Evolutionary conservation across 225 moss, liverwort and hornwort species (phyloP), one percentile per base, ranked within the genome.

Genomic region (Physcomitrellopsis africana): DNA sequence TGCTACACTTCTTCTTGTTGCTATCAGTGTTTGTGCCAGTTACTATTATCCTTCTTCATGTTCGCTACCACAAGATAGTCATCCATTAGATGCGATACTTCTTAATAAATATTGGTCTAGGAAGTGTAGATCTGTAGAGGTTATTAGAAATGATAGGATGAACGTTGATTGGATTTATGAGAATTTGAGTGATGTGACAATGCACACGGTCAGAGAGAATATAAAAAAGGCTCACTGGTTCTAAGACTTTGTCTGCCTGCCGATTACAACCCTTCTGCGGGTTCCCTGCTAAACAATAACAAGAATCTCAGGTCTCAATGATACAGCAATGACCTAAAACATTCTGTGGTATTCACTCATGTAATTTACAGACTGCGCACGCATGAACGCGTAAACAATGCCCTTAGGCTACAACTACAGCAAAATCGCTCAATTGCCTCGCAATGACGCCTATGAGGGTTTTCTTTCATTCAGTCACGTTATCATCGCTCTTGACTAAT

Each of bases 301-400:
- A 72, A 72, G 55, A 69, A 68, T 54, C 48, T 42, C 27, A 67
- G 51, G 48, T 16, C 26, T 18, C 56, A 53, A 54, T 37, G 4
- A 37, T n/a, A 9, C 14, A 26, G 3, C 18, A 19, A 51, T 47
- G 67, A 23, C 68, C 59, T 48, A 65, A 63, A 59, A 53, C 62
- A 60, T 63, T 73, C 48, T 57, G 70, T 55, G 73, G 52, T 75
- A 68, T 77, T 80, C 73, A 72, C 68, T 79, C 81, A 61, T 5
- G 59, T 72, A 76, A 20, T 68, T 65, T 67, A 43, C 56, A 58
- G 51, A 51, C 47, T 65, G 73, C 26, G 75, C 76, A 63, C 24
- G 75, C 58, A 72, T 60, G 69, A 9, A 27, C 67, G 61, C 18
- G 20, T 27, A 22, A 69, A 74, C 18, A n/a, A 19, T 13, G 11